Percentiles rank a stretch among this genome's conserved stretches.
Evolutionary conservation across 257 asterid genomes (phyloP).

Genomic region (Plantago elongata): DNA sequence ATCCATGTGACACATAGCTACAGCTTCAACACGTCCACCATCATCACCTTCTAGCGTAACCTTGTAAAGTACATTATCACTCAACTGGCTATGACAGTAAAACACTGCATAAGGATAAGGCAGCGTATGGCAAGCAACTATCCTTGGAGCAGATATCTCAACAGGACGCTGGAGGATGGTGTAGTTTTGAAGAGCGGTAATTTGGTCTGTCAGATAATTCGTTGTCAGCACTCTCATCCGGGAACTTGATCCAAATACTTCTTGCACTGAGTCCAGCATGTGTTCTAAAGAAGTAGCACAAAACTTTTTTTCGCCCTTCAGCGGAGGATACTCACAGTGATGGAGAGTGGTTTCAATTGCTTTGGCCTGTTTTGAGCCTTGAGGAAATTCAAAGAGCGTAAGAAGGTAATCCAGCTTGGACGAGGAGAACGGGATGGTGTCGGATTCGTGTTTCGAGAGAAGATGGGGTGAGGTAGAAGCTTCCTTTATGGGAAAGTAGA

Average conservation of each 20-base stretch:
- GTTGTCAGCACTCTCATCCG: conserved; percentile 45
- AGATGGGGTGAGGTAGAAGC: conserved; percentile 55
- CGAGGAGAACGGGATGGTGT: conserved; percentile 62
- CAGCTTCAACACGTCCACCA: conserved; percentile 60
- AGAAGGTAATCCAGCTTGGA: conserved; percentile 42
- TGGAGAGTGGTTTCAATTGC: conserved; percentile 56
- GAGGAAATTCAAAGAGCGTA: conserved; percentile 36
- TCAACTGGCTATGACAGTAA: conserved; percentile 65
- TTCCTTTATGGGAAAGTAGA: conserved; percentile 51
- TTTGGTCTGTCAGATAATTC: conserved; percentile 25
- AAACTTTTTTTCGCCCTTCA: conserved; percentile 61
- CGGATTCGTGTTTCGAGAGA: conserved; percentile 53
- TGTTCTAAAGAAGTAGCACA: conserved; percentile 72
- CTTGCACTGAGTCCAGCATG: conserved; percentile 48
- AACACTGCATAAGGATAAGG: conserved; percentile 85
- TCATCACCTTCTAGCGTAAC: conserved; percentile 53
- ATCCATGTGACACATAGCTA: conserved; percentile 79
- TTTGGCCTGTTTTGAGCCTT: conserved; percentile 51
- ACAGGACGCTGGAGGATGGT: conserved; percentile 34
- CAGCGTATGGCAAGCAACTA: conserved; percentile 62
- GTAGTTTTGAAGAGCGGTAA: conserved; percentile 49
- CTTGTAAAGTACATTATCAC: conserved; percentile 49
- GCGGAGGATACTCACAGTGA: conserved; percentile 63
- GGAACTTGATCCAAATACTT: conserved; percentile 28
- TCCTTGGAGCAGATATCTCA: conserved; percentile 28